A percentile compares a stretch with the other conserved stretches of the same genome.
Evolutionary conservation across 805 yeast genomes (phyloP).

Genomic region (Candida stauntonica): DNA sequence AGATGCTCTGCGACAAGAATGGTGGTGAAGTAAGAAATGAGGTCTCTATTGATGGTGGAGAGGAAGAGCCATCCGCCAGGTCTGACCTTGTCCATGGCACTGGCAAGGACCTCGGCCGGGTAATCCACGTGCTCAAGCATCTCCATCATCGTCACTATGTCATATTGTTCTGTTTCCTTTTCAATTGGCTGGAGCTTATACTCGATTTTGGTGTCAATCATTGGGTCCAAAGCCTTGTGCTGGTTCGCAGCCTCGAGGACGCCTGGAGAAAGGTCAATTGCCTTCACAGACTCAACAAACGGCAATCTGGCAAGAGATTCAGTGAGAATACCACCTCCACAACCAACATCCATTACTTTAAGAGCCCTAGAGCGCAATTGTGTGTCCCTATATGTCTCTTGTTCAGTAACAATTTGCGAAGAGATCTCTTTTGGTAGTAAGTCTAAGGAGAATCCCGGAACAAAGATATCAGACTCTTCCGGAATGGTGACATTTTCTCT

Average conservation of each 20-base stretch:
- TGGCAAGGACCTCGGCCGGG: constrained; percentile 69
- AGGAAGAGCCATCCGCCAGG: constrained; percentile 77
- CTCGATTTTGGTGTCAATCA: constrained; percentile 45
- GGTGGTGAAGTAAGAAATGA: constrained; percentile 86
- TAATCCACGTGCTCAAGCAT: constrained; percentile 90
- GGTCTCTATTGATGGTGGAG: constrained; percentile 89
- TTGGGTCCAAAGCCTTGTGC: constrained; percentile 68
- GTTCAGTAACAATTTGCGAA: constrained; percentile 43
- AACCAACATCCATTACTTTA: constrained; percentile 81
- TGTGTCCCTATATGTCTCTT: constrained; percentile 41
- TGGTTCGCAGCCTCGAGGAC: constrained; percentile 74
- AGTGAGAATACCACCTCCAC: constrained; percentile 95
- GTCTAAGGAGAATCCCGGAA: constrained; percentile 73
- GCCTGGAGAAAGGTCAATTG: constrained; percentile 81
- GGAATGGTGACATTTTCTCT: constrained; percentile 23
- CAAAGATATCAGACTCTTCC: constrained; percentile 40
- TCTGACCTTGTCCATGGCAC: constrained; percentile 62
- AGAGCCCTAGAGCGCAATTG: constrained; percentile 32
- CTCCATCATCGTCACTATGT: constrained; percentile 87
- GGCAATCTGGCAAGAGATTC: constrained; percentile 82
- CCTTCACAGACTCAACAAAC: constrained; percentile 60
- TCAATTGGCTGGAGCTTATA: constrained; percentile 66
- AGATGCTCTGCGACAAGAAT: constrained; percentile 85
- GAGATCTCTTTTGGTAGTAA: constrained; percentile 58
- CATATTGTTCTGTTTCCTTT: constrained; percentile 49